A percentile compares a stretch with the other conserved stretches of the same genome.
These are phyloP conservation scores for Maudiozyma serrabonitensis DNA, from an alignment of 805 yeast genomes.

Conservation along the genomic window DNA sequence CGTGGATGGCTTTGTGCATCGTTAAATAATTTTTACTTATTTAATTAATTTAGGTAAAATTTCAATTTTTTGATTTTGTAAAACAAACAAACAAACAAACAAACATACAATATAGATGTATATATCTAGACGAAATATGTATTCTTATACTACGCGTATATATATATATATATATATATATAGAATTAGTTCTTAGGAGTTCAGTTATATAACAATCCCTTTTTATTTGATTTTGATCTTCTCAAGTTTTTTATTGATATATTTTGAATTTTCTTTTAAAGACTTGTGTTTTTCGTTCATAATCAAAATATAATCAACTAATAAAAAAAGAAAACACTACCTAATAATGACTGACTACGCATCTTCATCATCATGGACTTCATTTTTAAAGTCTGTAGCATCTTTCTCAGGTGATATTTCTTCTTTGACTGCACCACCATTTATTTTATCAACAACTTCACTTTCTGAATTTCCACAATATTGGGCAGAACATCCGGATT, in stretches of 20 bases:
- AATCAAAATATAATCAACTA: neutral
- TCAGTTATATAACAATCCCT: too few relatives aligned
- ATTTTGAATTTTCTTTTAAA: too few relatives aligned
- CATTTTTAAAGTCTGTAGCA: slow-evolving; percentile 82
- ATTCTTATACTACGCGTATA: too few relatives aligned
- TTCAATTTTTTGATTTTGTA: slow-evolving; percentile 34
- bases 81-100: too few relatives aligned
- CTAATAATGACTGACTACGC: slow-evolving; percentile 26
- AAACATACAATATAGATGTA: too few relatives aligned
- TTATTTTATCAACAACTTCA: slow-evolving; percentile 84
- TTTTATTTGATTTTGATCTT: too few relatives aligned
- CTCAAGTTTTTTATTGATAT: too few relatives aligned
- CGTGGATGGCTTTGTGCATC: too few relatives aligned
- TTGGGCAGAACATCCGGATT: slow-evolving; percentile 90
- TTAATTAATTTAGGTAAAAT: neutral
- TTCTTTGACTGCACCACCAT: slow-evolving; percentile 93
- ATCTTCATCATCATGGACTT: slow-evolving; percentile 66
- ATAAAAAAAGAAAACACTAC: neutral
- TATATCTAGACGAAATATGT: too few relatives aligned
- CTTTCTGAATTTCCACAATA: slow-evolving; percentile 86
- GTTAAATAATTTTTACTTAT: neutral
- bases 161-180: neutral
- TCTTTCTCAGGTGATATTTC: slow-evolving; percentile 90
- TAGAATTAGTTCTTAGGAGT: neutral
- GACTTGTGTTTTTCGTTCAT: too few relatives aligned